These are phyloP conservation scores for Fusarium sp. DNA, from an alignment of 2,329 filamentous ascomycete genomes.

Conservation along the genomic window DNA sequence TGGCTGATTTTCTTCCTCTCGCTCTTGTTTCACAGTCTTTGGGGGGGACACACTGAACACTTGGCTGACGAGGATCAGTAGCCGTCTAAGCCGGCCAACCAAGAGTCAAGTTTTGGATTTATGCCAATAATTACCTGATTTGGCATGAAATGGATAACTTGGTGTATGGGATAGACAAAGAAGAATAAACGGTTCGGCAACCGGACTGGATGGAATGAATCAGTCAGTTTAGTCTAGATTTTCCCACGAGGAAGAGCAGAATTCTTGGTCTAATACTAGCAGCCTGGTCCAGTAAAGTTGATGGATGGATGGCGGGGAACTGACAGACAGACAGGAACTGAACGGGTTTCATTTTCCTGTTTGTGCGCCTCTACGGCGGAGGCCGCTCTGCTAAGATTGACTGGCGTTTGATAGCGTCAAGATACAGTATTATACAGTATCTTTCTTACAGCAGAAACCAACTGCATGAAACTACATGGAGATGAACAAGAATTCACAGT, in stretches of 20 bases:
- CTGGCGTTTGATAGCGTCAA: conserved; percentile 13
- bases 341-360: conserved; percentile 20
- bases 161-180: conserved; percentile 6
- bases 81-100: conserved; percentile 29
- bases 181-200: conserved; percentile 32
- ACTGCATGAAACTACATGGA: not conserved
- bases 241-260: not conserved
- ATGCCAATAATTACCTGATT: conserved; percentile 21
- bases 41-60: not conserved
- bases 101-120: not conserved
- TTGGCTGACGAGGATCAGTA: conserved; percentile 32
- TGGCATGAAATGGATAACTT: conserved; percentile 3
- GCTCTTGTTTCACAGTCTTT: conserved; percentile 21
- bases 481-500: conserved; percentile 5
- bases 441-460: not conserved
- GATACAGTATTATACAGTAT: not conserved
- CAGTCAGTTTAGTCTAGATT: not conserved
- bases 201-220: conserved; percentile 41
- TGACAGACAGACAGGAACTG: not conserved
- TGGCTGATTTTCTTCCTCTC: not conserved
- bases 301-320: not conserved
- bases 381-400: conserved; percentile 8
- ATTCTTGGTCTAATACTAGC: not conserved
- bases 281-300: not conserved
- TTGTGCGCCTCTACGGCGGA: conserved; percentile 10